Base-by-base conservation (phyloP, 345 rosid genomes). In the Physaria fendleri region DNA sequence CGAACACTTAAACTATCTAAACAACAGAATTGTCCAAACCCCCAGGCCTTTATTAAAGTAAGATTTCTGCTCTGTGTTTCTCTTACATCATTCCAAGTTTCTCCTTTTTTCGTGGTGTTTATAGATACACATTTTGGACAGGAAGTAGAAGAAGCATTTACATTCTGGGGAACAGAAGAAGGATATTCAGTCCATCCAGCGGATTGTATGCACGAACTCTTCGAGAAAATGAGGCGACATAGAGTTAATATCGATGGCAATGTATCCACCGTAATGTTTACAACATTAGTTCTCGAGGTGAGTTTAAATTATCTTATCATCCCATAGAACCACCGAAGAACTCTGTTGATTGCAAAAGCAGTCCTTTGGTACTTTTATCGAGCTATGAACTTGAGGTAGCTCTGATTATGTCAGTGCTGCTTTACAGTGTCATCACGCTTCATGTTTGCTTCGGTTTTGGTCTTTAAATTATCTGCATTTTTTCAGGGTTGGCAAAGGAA, bases 201-300 rank as follows among this genome's bases (percentile, higher is more conserved):
- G 2, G 99, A 90, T 58, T 90, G 97, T 81, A 94, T 94, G 92
- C 84, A 94, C 59, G 82, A 94, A 60, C 49, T 94, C 66, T 95
- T 94, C 17, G 97, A 94, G 81, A 89, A 90, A 79, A 92, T 87
- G 71, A 77, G 97, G 45, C 90, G 73, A 18, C 93, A 94, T 52
- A 79, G 58, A 71, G 97, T 94, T 53, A 94, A 90, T 29, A 35
- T 94, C 22, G 99, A 94, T 40, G 97, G 97, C 55, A 94, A 87
- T 68, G 92, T 87, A 2, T 83, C 88, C 80, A 90, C 97, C 6
- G 97, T 87, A 47, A 73, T 94, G 88, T 96, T 94, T 55, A 87
- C 99, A 51, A 94, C 95, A 43, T 73, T 94, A 77, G 97, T 94
- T 63, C 99, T 94, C 8, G 99, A 90, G 99, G 99, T 93, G 76